Percentiles rank a stretch among this genome's conserved stretches.
Conservation (phyloP, 1,284 basidiomycete genomes). For the Filobasidium uniguttulatum region DNA sequence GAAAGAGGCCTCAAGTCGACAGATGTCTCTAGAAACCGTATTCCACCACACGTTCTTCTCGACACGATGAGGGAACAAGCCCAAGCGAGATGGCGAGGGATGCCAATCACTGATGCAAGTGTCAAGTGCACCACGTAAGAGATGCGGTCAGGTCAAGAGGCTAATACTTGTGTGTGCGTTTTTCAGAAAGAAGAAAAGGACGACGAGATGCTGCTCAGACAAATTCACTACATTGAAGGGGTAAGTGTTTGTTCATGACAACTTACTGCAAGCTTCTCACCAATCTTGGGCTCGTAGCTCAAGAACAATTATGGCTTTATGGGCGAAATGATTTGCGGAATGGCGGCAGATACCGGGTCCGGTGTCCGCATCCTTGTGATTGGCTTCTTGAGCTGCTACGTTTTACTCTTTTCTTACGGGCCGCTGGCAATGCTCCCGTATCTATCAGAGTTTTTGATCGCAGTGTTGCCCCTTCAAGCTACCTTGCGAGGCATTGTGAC, state of each 20-base stretch:
- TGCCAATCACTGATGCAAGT: slow-evolving; percentile 11
- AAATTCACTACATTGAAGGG: slow-evolving; percentile 9
- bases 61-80: slow-evolving; percentile 3
- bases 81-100: slow-evolving; percentile 8
- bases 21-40: neutral
- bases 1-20: slow-evolving; percentile 7
- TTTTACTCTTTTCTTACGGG: slow-evolving; percentile 9
- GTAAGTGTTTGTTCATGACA: neutral
- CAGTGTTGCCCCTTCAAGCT: slow-evolving; percentile 9
- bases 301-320: slow-evolving; percentile 13
- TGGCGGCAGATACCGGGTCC: slow-evolving; percentile 10
- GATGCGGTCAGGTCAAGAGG: no score
- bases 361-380: slow-evolving; percentile 7
- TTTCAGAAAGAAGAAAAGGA: slow-evolving; percentile 9
- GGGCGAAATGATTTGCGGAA: slow-evolving; percentile 8
- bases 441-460: slow-evolving; percentile 10
- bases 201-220: slow-evolving; percentile 2
- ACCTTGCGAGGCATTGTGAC: slow-evolving; percentile 24
- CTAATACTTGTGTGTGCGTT: no score
- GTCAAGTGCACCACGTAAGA: neutral
- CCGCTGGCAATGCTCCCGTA: slow-evolving; percentile 7
- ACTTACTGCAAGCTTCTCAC: neutral
- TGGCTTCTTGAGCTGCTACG: slow-evolving; percentile 1
- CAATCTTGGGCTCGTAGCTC: neutral
- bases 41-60: neutral